Evolutionary conservation across 768 basidiomycete species (phyloP), one percentile per base, ranked within the genome.

Genomic region (Hericium rajendrae): DNA sequence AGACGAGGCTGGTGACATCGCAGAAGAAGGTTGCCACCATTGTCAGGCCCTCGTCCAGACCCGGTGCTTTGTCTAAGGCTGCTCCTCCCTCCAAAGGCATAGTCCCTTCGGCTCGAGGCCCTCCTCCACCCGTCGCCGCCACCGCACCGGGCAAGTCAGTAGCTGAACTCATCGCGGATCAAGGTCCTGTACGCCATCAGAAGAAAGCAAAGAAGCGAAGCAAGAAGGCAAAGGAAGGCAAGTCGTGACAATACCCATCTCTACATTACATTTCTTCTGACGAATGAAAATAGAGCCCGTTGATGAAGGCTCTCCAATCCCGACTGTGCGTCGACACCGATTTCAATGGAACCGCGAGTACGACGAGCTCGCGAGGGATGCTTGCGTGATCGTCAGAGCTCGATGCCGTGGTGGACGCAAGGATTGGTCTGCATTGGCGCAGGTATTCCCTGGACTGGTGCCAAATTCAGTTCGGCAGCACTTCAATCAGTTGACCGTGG

Each of bases 281-380:
- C 16, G 43, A 46, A 22, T 24, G 6, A 20, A 46, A n/a, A 32
- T 20, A 28, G 43, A 48, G 15, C 16, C 13, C 22, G n/a, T 37
- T 5, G 22, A 22, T 41, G 51, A 26, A 37, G 51, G 53, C 59
- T 60, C 55, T 38, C 63, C 65, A 15, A 67, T 66, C 50, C 65
- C 54, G 18, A 65, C 64, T 22, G 54, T 65, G 48, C 76, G 86
- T 54, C 78, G 88, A 16, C 79, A 83, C 51, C 77, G 85, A 55
- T 91, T 92, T 67, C 81, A 82, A 51, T 98, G 92, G 93, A 90
- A 81, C 55, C 71, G 78, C 41, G 90, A 94, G 52, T 91, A 85
- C 56, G 93, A 97, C 56, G 95, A 98, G 59, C 78, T 94, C 40
- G 85, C 87, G 24, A 81, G 87, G 55, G 95, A 98, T 66, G 86